Evolutionary conservation across 2,329 filamentous ascomycete species (phyloP).

Genomic region (Rhynchosporium agropyri): DNA sequence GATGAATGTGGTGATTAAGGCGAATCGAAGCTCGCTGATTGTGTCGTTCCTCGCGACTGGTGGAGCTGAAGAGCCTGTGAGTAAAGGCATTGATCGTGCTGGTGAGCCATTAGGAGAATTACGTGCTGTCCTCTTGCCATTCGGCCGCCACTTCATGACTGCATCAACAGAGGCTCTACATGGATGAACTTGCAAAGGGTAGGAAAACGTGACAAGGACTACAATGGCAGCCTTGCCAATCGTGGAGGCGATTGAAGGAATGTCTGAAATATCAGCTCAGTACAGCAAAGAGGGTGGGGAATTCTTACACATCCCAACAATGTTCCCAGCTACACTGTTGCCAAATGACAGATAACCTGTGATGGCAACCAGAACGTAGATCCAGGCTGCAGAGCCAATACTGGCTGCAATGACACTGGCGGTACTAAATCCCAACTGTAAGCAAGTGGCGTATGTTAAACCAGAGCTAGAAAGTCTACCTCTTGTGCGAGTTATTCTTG

Average conservation of each 20-base stretch:
- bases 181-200: conserved; percentile 92
- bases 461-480: conserved; percentile 37
- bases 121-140: conserved; percentile 43
- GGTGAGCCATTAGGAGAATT: conserved; percentile 43
- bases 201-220: conserved; percentile 92
- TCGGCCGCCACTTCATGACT: conserved; percentile 88
- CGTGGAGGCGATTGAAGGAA: conserved; percentile 78
- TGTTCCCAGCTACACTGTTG: conserved; percentile 86
- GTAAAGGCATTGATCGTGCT: conserved; percentile 46
- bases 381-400: conserved; percentile 82
- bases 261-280: conserved; percentile 49
- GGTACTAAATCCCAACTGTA: conserved; percentile 53
- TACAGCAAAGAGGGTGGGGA: not conserved
- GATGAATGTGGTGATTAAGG: conserved; percentile 82
- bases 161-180: conserved; percentile 95
- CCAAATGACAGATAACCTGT: conserved; percentile 97
- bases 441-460: conserved; percentile 7
- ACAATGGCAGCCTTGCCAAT: conserved; percentile 96
- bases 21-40: conserved; percentile 89
- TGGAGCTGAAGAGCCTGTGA: conserved; percentile 49
- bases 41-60: conserved; percentile 55
- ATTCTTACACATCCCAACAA: conserved; percentile 83
- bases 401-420: conserved; percentile 79
- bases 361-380: conserved; percentile 90
- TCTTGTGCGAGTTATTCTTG: conserved; percentile 73